A percentile compares a stretch with the other conserved stretches of the same genome.
Evolutionary conservation across 169 alveolate species (phyloP).

Genomic region (Amoebophrya sp.): DNA sequence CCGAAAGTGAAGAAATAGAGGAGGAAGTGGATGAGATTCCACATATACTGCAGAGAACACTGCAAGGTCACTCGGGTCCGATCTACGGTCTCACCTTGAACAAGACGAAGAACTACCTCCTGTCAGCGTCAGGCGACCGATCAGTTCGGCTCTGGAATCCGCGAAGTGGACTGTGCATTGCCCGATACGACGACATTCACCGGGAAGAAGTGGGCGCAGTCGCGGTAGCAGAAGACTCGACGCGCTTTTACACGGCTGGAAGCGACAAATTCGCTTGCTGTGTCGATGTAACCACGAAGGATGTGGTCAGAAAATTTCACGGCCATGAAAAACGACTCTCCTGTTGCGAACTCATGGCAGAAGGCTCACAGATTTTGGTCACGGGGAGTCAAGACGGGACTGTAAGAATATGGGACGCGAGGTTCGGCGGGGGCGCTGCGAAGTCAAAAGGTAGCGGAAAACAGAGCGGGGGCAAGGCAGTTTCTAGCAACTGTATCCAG

Average conservation of each 20-base stretch:
- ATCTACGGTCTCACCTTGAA: neutral
- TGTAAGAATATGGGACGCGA: neutral
- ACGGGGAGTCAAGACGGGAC: neutral
- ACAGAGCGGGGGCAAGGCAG: too few species aligned
- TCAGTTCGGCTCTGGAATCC: neutral
- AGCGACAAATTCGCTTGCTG: neutral
- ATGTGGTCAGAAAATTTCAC: neutral
- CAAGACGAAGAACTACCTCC: neutral
- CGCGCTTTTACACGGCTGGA: neutral
- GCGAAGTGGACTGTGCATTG: neutral
- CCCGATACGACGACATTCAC: neutral
- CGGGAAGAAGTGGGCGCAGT: neutral
- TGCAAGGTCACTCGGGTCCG: neutral
- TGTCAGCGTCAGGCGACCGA: neutral
- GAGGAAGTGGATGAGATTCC: neutral
- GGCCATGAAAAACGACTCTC: neutral
- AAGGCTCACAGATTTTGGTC: neutral
- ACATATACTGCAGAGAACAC: neutral
- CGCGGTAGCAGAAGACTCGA: neutral
- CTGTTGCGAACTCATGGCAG: neutral
- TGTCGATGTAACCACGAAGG: neutral
- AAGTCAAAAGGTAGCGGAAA: too few species aligned
- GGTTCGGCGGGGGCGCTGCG: neutral
- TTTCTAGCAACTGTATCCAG: too few species aligned
- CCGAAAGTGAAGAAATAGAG: neutral